Conservation (phyloP, 139 green algal species). For the Coelastrella sp. region DNA sequence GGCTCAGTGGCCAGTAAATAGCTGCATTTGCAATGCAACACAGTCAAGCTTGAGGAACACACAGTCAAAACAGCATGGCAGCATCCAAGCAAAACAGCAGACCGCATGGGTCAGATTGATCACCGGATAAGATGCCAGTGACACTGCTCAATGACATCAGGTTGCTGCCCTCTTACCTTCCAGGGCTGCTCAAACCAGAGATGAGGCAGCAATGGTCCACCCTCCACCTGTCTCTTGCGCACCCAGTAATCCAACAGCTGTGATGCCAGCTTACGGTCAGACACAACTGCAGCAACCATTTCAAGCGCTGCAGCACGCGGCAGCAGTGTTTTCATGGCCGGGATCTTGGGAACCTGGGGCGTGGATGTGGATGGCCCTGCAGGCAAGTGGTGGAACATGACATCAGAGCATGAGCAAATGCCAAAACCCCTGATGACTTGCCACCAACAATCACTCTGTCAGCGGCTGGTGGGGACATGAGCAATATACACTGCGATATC, state of each 20-base stretch:
- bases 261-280: constrained; percentile 34
- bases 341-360: constrained; percentile 51
- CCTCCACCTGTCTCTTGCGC: constrained; percentile 39
- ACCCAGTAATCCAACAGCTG: constrained; percentile 62
- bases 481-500: too few relatives aligned
- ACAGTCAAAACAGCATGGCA: too few relatives aligned
- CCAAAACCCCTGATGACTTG: neutral
- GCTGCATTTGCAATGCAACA: too few relatives aligned
- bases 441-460: neutral
- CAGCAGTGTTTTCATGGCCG: constrained; percentile 49
- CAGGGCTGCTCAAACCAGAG: constrained; percentile 50
- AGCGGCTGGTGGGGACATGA: neutral
- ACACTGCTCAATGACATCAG: too few relatives aligned
- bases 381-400: neutral
- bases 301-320: constrained; percentile 30
- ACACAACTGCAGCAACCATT: constrained; percentile 27
- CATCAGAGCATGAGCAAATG: neutral
- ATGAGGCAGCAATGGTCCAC: constrained; percentile 32
- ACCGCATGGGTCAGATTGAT: too few relatives aligned
- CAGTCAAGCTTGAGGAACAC: too few relatives aligned
- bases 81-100: too few relatives aligned
- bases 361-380: constrained; percentile 41
- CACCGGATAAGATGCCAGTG: too few relatives aligned
- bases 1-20: too few relatives aligned
- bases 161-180: constrained; percentile 21